These are phyloP conservation scores for Metarhizium anisopliae DNA, from an alignment of 2,329 filamentous ascomycete genomes.

Conservation along the genomic window DNA sequence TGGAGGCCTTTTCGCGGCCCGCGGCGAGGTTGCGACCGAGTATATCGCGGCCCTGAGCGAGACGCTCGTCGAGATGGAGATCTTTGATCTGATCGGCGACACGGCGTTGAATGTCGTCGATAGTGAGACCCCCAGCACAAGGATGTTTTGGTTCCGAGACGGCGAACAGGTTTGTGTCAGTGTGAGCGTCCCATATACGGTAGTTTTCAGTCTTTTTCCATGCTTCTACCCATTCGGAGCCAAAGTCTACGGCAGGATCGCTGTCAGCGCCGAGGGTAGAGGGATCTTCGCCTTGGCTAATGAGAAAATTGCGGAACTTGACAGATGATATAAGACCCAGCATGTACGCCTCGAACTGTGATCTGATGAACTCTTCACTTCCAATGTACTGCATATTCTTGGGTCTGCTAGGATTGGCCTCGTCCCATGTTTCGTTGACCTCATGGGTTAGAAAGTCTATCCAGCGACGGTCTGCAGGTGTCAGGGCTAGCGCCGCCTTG, in stretches of 20 bases:
- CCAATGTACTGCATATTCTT: conserved; percentile 92
- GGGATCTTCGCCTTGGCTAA: conserved; percentile 59
- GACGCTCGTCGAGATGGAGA: conserved; percentile 82
- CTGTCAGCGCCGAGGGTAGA: conserved; percentile 64
- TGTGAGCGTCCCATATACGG: conserved; percentile 72
- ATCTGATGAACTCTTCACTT: conserved; percentile 92
- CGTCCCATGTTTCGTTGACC: conserved; percentile 95
- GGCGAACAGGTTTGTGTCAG: conserved; percentile 84
- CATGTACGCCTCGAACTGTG: conserved; percentile 96
- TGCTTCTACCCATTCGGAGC: conserved; percentile 72
- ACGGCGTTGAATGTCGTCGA: conserved; percentile 88
- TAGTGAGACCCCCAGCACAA: conserved; percentile 82
- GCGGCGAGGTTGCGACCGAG: conserved; percentile 84
- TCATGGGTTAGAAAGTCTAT: conserved; percentile 92
- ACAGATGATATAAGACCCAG: conserved; percentile 79
- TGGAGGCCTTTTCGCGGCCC: conserved; percentile 79
- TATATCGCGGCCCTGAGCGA: conserved; percentile 74
- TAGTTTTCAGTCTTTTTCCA: conserved; percentile 91
- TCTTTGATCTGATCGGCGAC: conserved; percentile 89
- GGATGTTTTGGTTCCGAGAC: conserved; percentile 90
- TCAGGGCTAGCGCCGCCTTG: conserved; percentile 65
- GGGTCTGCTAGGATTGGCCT: conserved; percentile 77
- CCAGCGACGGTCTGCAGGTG: conserved; percentile 84
- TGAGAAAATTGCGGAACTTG: conserved; percentile 74
- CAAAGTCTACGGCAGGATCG: conserved; percentile 79